Conservation (phyloP, 768 basidiomycete genomes). For the Leccinum variicolor region DNA sequence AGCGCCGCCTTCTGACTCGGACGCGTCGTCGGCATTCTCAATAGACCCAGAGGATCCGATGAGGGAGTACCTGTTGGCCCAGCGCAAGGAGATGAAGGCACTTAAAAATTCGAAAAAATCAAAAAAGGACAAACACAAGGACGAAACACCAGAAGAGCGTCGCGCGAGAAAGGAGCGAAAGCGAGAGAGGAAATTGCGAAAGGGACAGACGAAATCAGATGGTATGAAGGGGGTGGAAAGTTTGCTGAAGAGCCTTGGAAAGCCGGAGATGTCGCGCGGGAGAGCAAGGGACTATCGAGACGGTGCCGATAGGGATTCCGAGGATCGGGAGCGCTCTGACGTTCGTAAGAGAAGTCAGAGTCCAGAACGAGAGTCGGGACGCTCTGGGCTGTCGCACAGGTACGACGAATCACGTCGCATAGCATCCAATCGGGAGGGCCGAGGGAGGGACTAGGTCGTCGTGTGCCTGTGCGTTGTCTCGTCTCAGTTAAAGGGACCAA, state of each 20-base stretch:
- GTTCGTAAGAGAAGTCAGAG: conserved; percentile 15
- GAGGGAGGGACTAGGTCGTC: conserved; percentile 1
- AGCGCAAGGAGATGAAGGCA: conserved; percentile 69
- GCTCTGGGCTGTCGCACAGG: conserved; percentile 1
- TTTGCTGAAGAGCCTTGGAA: conserved; percentile 48
- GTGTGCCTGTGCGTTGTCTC: background rate
- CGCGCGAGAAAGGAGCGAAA: conserved; percentile 71
- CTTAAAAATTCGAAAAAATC: conserved; percentile 57
- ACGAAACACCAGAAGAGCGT: conserved; percentile 79
- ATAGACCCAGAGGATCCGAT: conserved; percentile 98
- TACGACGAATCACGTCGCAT: conserved; percentile 3
- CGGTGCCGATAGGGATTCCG: conserved; percentile 11
- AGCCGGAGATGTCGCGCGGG: conserved; percentile 22
- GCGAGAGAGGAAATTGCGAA: conserved; percentile 61
- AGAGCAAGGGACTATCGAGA: conserved; percentile 2
- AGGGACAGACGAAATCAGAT: conserved; percentile 50
- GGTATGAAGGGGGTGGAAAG: conserved; percentile 65
- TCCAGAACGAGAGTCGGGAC: conserved; percentile 15
- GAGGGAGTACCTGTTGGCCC: conserved; percentile 83
- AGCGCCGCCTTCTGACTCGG: conserved; percentile 59
- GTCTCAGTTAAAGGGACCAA: background rate
- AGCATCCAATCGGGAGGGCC: background rate
- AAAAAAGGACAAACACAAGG: conserved; percentile 63
- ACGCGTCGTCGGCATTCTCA: conserved; percentile 56
- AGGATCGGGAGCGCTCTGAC: conserved; percentile 14